These are phyloP conservation scores for Stropharia rugosoannulata DNA, from an alignment of 768 basidiomycete species.

Conservation along the genomic window DNA sequence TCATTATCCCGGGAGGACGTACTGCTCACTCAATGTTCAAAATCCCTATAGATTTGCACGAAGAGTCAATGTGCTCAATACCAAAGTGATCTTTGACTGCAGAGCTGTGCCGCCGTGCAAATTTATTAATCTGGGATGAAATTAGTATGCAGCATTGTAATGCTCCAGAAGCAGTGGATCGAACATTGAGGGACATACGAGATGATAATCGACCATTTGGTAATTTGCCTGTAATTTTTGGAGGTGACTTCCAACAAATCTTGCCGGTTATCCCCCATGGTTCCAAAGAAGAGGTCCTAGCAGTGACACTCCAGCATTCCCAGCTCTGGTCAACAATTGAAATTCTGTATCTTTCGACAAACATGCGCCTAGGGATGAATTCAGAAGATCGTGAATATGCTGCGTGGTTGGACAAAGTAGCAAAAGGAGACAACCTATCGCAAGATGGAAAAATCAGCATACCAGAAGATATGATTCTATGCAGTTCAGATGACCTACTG, in stretches of 20 bases:
- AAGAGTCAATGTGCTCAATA: constrained; percentile 26
- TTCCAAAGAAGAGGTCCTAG: constrained; percentile 35
- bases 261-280: constrained; percentile 42
- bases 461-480: too few species aligned
- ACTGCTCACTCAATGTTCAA: constrained; percentile 50
- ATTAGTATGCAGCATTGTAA: constrained; percentile 33
- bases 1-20: constrained; percentile 40
- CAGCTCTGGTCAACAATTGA: constrained; percentile 7
- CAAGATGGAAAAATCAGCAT: too few species aligned
- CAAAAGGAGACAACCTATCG: too few species aligned
- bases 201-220: constrained; percentile 33
- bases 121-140: constrained; percentile 45
- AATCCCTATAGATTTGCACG: constrained; percentile 35
- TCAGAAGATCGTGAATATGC: too few species aligned
- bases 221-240: constrained; percentile 43
- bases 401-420: too few species aligned
- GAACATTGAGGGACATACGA: constrained; percentile 32
- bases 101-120: constrained; percentile 26
- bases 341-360: constrained; percentile 7
- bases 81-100: constrained; percentile 27
- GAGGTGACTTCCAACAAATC: constrained; percentile 48
- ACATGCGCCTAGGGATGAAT: constrained; percentile 10
- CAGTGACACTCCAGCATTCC: constrained; percentile 11
- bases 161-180: constrained; percentile 39
- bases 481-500: too few species aligned